Evolutionary conservation across 2,329 filamentous ascomycete species (phyloP).

Genomic region (Phialocephala sp.): DNA sequence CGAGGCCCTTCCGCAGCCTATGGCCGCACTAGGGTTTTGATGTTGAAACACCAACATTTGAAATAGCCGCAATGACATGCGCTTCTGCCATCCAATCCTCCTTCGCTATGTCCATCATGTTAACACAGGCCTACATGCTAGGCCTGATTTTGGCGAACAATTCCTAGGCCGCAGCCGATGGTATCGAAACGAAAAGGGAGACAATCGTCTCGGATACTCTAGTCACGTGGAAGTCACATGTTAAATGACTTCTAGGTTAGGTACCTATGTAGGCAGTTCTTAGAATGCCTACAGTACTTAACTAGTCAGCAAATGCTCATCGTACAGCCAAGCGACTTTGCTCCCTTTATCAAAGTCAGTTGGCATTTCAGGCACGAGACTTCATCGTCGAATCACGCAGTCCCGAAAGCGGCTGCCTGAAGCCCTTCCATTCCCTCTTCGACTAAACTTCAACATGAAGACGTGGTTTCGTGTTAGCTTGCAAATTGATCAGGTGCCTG

Average conservation of each 20-base stretch:
- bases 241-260: too few relatives aligned
- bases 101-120: too few relatives aligned
- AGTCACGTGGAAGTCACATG: background rate
- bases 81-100: background rate
- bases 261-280: too few relatives aligned
- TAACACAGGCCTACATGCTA: too few relatives aligned
- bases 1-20: background rate
- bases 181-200: too few relatives aligned
- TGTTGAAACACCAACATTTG: constrained; percentile 9
- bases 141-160: too few relatives aligned
- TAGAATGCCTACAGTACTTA: too few relatives aligned
- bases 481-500: constrained; percentile 5
- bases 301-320: background rate
- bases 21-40: background rate
- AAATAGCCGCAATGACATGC: background rate
- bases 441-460: background rate
- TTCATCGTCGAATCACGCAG: constrained; percentile 21
- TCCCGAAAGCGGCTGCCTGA: constrained; percentile 25
- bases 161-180: too few relatives aligned
- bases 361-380: background rate
- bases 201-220: too few relatives aligned
- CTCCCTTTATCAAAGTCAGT: background rate
- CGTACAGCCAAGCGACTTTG: background rate
- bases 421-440: background rate
- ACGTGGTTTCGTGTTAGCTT: constrained; percentile 6